Percentiles rank a stretch among this genome's conserved stretches.
These are phyloP conservation scores for Cenchrus purpureus DNA, from an alignment of 176 grass and related monocot genomes.

Conservation along the genomic window DNA sequence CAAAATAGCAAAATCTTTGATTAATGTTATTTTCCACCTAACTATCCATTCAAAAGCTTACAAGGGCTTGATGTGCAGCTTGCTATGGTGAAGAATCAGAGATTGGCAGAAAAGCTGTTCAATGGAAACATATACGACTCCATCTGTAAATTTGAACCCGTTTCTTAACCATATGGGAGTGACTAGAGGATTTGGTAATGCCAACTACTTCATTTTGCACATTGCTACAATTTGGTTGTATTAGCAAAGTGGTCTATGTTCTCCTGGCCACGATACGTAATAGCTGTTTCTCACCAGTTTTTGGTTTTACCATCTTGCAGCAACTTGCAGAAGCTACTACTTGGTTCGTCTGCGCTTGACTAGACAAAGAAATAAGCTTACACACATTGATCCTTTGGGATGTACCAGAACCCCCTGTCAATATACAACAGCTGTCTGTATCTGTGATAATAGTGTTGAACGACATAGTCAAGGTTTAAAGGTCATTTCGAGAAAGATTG, in stretches of 20 bases:
- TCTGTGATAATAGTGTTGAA: background rate
- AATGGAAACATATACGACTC: constrained; percentile 90
- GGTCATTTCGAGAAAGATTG: constrained; percentile 1
- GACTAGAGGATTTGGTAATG: constrained; percentile 10
- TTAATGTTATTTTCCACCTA: background rate
- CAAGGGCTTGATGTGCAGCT: constrained; percentile 55
- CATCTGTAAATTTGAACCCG: constrained; percentile 92
- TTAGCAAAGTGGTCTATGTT: background rate
- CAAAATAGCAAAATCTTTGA: background rate
- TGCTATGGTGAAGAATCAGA: constrained; percentile 98
- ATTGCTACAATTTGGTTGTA: constrained; percentile 3
- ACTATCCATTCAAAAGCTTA: constrained; percentile 13
- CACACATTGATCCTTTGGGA: background rate
- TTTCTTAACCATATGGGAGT: constrained; percentile 29
- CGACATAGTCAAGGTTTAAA: background rate
- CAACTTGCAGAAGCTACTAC: constrained; percentile 12
- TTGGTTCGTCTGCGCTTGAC: background rate
- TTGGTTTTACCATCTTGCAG: background rate
- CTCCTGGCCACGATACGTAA: background rate
- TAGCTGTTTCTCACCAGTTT: background rate
- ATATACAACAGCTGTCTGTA: background rate
- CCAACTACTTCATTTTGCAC: background rate
- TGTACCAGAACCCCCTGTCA: background rate
- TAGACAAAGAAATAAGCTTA: background rate
- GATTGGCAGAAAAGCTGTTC: constrained; percentile 93